Evolutionary conservation across 441 rosid genomes (phyloP).

Genomic region (Viola pubescens): DNA sequence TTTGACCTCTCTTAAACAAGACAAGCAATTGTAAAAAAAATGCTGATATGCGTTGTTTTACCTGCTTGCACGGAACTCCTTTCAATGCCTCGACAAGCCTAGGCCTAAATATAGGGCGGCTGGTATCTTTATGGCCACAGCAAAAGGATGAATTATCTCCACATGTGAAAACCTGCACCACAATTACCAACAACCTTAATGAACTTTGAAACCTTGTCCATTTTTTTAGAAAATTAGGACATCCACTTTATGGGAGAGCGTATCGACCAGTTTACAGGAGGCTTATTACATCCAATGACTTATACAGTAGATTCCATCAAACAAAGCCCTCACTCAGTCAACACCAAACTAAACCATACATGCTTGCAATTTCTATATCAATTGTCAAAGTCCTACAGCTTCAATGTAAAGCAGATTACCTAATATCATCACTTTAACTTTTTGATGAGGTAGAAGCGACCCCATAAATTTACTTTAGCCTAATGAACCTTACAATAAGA

Average conservation of each 20-base stretch:
- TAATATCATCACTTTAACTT: constrained; percentile 1
- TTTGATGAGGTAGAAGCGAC: neutral
- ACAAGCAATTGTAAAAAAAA: constrained; percentile 1
- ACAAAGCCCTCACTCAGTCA: too few species aligned
- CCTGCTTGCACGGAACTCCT: constrained; percentile 81
- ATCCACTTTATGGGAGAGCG: too few species aligned
- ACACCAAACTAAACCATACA: too few species aligned
- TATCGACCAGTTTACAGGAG: too few species aligned
- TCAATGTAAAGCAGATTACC: neutral
- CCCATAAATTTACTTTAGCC: neutral
- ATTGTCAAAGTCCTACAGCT: constrained; percentile 3
- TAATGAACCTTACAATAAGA: neutral
- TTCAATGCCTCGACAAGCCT: constrained; percentile 79
- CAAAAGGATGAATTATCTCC: constrained; percentile 90
- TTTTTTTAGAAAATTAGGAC: neutral
- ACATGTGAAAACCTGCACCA: constrained; percentile 78
- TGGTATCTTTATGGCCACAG: constrained; percentile 71
- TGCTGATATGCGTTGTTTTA: constrained; percentile 9
- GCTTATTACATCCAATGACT: too few species aligned
- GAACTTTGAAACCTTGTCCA: constrained; percentile 8
- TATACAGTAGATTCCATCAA: too few species aligned
- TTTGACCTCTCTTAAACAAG: neutral
- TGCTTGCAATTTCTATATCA: neutral
- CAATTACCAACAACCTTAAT: neutral
- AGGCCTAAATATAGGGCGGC: constrained; percentile 82